Evolutionary conservation across 2,329 filamentous ascomycete genomes (phyloP).

Genomic region (Diatrype stigma): DNA sequence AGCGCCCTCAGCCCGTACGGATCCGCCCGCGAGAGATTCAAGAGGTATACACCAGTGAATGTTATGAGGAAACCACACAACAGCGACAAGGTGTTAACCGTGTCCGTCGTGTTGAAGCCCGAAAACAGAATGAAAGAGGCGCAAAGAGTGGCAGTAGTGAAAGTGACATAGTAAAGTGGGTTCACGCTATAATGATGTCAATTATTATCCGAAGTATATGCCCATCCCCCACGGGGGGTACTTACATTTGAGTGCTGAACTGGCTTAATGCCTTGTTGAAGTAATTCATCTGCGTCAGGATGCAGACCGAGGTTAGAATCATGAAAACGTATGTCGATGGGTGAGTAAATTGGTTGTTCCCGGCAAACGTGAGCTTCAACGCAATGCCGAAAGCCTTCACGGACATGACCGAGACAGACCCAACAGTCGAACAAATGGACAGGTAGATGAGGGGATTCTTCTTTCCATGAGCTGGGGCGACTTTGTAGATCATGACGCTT

Average conservation of each 20-base stretch:
- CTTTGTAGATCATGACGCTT: constrained; percentile 90
- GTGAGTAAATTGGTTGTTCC: constrained; percentile 92
- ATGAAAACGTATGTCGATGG: constrained; percentile 97
- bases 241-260: constrained; percentile 95
- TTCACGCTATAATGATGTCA: constrained; percentile 65
- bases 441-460: constrained; percentile 95
- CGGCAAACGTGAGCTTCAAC: constrained; percentile 86
- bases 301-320: constrained; percentile 89
- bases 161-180: constrained; percentile 94
- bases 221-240: constrained; percentile 14
- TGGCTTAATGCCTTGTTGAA: constrained; percentile 98
- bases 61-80: constrained; percentile 92
- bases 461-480: constrained; percentile 86
- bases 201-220: background rate
- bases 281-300: constrained; percentile 99
- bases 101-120: constrained; percentile 91
- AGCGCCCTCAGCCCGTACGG: constrained; percentile 71
- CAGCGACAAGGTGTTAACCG: constrained; percentile 87
- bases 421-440: constrained; percentile 95
- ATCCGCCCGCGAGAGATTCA: constrained; percentile 92
- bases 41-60: constrained; percentile 89
- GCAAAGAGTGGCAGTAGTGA: constrained; percentile 89
- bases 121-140: constrained; percentile 95
- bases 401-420: constrained; percentile 97
- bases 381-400: constrained; percentile 98